Percentiles rank a stretch among this genome's conserved stretches.
These are phyloP conservation scores for Hymenoscyphus repandus DNA, from an alignment of 2,329 filamentous ascomycete genomes.

Conservation along the genomic window DNA sequence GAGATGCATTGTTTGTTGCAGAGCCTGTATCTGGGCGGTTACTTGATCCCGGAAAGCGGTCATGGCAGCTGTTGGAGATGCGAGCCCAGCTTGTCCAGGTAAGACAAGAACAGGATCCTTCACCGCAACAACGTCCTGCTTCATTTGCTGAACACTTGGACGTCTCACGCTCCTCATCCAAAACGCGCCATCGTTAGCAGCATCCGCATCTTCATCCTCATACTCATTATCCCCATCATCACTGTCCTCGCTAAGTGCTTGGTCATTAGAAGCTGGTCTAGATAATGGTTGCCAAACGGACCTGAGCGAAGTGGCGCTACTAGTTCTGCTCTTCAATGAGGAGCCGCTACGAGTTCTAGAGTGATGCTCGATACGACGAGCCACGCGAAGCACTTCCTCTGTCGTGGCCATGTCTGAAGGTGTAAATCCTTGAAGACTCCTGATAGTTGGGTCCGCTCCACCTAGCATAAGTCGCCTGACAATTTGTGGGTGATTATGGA, in stretches of 20 bases:
- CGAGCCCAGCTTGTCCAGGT: slow-evolving; percentile 25
- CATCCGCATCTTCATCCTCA: slow-evolving; percentile 30
- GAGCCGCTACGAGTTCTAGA: slow-evolving; percentile 62
- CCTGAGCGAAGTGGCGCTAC: slow-evolving; percentile 61
- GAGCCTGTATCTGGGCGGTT: slow-evolving; percentile 66
- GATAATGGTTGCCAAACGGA: slow-evolving; percentile 60
- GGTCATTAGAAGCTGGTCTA: slow-evolving; percentile 33
- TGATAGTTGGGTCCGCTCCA: slow-evolving; percentile 66
- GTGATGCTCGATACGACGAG: slow-evolving; percentile 57
- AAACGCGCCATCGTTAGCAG: slow-evolving; percentile 28
- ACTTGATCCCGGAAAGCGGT: slow-evolving; percentile 70
- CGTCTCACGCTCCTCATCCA: slow-evolving; percentile 31
- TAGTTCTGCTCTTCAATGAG: slow-evolving; percentile 53
- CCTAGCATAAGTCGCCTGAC: slow-evolving; percentile 68
- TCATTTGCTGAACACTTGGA: slow-evolving; percentile 24
- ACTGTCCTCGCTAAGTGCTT: slow-evolving; percentile 39
- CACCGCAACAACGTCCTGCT: slow-evolving; percentile 13
- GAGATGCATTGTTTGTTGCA: slow-evolving; percentile 67
- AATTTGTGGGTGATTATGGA: slow-evolving; percentile 71
- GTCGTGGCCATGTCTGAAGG: slow-evolving; percentile 67
- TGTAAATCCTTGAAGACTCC: slow-evolving; percentile 65
- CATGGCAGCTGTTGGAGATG: slow-evolving; percentile 58
- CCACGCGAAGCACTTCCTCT: slow-evolving; percentile 56
- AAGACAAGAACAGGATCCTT: slow-evolving; percentile 25
- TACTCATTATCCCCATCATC: slow-evolving; percentile 38